Evolutionary conservation across 2,329 filamentous ascomycete species (phyloP).

Genomic region (Cladosporium sp.): DNA sequence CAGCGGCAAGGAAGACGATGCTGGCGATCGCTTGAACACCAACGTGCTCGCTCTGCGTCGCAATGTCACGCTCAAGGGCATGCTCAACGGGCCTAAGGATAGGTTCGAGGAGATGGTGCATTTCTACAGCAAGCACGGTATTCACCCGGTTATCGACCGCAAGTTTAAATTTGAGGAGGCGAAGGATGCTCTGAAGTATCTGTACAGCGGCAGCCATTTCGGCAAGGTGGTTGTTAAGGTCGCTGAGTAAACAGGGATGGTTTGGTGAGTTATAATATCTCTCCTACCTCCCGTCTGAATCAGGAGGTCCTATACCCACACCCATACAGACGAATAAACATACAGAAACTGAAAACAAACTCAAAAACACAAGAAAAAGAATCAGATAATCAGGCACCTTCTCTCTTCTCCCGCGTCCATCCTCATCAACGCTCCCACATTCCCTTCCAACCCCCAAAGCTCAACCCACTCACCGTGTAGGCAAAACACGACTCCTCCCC

Average conservation of each 20-base stretch:
- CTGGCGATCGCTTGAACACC: conserved; percentile 53
- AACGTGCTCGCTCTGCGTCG: conserved; percentile 52
- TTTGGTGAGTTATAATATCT: too few relatives aligned
- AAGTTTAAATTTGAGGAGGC: conserved; percentile 36
- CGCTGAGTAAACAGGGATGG: conserved; percentile 13
- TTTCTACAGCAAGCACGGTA: conserved; percentile 39
- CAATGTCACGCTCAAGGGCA: conserved; percentile 51
- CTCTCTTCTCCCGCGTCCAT: too few relatives aligned
- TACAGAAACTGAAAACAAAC: too few relatives aligned
- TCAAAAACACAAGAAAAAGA: too few relatives aligned
- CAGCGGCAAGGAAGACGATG: conserved; percentile 51
- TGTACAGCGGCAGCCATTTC: conserved; percentile 36
- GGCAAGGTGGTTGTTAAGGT: conserved; percentile 32
- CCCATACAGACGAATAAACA: too few relatives aligned
- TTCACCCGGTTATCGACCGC: conserved; percentile 38
- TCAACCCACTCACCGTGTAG: too few relatives aligned
- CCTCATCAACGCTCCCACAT: too few relatives aligned
- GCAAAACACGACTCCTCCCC: too few relatives aligned
- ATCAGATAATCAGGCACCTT: too few relatives aligned
- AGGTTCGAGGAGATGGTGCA: conserved; percentile 42
- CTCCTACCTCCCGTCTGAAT: too few relatives aligned
- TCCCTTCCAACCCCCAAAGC: too few relatives aligned
- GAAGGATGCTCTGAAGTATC: conserved; percentile 32
- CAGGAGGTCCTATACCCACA: too few relatives aligned
- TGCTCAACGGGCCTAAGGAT: conserved; percentile 56